These are phyloP conservation scores for Verticillium klebahnii DNA, from an alignment of 2,329 filamentous ascomycete species.

Conservation along the genomic window DNA sequence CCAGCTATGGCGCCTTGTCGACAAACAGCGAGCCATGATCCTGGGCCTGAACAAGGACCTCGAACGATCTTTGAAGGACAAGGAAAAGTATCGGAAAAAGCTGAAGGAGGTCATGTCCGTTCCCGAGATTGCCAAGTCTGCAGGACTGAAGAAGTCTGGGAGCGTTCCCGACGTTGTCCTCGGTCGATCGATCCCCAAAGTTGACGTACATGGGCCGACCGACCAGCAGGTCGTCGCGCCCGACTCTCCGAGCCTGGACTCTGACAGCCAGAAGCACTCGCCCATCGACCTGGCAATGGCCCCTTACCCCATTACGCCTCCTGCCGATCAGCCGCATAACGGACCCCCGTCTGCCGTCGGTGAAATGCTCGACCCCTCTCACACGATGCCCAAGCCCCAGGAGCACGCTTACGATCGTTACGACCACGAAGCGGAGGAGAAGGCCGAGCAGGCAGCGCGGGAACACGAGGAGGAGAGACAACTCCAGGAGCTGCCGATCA, in stretches of 20 bases:
- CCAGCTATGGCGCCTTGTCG: slow-evolving; percentile 91
- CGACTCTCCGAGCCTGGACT: slow-evolving; percentile 45
- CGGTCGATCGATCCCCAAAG: slow-evolving; percentile 15
- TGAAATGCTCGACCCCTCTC: slow-evolving; percentile 50
- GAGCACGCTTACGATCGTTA: slow-evolving; percentile 55
- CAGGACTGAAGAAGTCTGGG: slow-evolving; percentile 12
- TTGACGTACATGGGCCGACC: slow-evolving; percentile 22
- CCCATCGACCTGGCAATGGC: slow-evolving; percentile 56
- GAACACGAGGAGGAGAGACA: slow-evolving; percentile 39
- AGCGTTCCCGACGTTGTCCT: slow-evolving; percentile 11
- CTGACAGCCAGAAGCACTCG: slow-evolving; percentile 47
- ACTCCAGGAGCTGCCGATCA: slow-evolving; percentile 44
- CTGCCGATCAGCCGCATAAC: slow-evolving; percentile 42
- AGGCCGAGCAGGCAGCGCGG: slow-evolving; percentile 37
- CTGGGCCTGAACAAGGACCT: slow-evolving; percentile 91
- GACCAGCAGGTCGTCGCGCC: slow-evolving; percentile 30
- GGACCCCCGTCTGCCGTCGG: slow-evolving; percentile 38
- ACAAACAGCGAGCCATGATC: slow-evolving; percentile 94
- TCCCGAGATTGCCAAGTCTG: slow-evolving; percentile 25
- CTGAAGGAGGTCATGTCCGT: slow-evolving; percentile 66
- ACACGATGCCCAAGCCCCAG: slow-evolving; percentile 55
- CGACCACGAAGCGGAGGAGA: slow-evolving; percentile 50
- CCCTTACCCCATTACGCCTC: slow-evolving; percentile 62
- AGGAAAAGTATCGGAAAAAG: slow-evolving; percentile 89
- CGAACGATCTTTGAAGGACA: slow-evolving; percentile 86